Base-by-base conservation (phyloP, 2,329 filamentous ascomycete species). In the Sclerotinia spermophila region DNA sequence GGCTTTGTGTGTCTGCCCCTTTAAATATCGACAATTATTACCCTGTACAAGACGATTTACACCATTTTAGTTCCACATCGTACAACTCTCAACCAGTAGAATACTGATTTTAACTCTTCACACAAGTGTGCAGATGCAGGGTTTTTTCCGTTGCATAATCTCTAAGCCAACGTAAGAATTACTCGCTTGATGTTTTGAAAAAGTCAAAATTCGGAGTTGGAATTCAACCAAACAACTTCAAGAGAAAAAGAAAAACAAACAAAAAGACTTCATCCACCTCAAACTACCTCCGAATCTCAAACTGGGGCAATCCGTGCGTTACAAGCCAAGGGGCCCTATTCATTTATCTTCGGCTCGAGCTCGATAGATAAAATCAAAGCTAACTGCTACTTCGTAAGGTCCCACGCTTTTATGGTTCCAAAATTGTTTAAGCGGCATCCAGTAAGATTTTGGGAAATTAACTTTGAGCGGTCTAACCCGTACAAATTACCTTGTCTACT, bases 401-500 rank as follows among this genome's bases (percentile, higher is more conserved):
- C 24, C 48, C 35, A 30, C 62, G 45, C 62, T 66, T 42, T 35
- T 53, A 66, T 42, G 45, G 30, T 53, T 65, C 62, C 62, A 65
- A 67, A 35, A 58, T 33, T 67, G 24, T 33, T 40, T 33, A 42
- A 56, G n/a, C 35, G 48, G 48, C 48, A 56, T 42, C 64, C 51
- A 67, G 48, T 67, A 56, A 67, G 21, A 67, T 40, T 56, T 15
- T 33, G n/a, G 45, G n/a, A 67, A 67, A 67, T 67, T 56, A 27
- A 67, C 4, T 44, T 56, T 13, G 44, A 58, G 65, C 51, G 65
- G 65, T 58, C 51, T 67, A 67, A 67, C 24, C 51, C 30, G 15
- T 67, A n/a, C n/a, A n/a, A n/a, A n/a, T n/a, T n/a, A 44, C 48
- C 64, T 67, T 67, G 64, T 67, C 35, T 60, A 30, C 58, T 40